phyloP scores from a whole-genome alignment of 2,329 filamentous ascomycete species.

The Xylariaceae sp. region DNA sequence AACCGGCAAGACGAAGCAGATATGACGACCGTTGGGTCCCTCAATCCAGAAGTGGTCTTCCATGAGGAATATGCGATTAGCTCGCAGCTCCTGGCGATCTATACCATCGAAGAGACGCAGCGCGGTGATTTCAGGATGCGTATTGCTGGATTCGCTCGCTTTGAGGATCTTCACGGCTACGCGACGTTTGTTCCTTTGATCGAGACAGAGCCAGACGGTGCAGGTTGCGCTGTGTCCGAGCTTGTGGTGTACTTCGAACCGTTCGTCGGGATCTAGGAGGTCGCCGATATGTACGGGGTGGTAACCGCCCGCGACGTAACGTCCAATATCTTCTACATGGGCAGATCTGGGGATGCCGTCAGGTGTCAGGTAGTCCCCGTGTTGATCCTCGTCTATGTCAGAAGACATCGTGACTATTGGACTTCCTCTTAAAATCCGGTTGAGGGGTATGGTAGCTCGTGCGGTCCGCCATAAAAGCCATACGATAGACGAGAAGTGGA shows the following conservation, averaged over 20 bases:
- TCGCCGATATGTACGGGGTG: conserved; percentile 14
- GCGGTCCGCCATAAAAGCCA: too few species aligned
- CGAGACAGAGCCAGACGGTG: conserved; percentile 11
- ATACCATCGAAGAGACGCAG: conserved; percentile 3
- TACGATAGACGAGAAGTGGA: too few species aligned
- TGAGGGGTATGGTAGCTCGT: too few species aligned
- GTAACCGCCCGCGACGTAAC: conserved; percentile 7
- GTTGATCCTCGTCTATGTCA: too few species aligned
- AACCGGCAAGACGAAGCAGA: conserved; percentile 8
- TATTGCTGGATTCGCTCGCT: neutral
- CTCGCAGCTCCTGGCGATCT: neutral
- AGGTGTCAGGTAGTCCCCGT: neutral
- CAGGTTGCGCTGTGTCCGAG: conserved; percentile 5
- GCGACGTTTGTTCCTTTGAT: neutral
- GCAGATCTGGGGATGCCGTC: neutral
- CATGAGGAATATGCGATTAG: conserved; percentile 5
- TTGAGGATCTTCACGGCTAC: conserved; percentile 6
- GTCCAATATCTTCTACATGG: conserved; percentile 1
- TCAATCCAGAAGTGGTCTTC: conserved; percentile 11
- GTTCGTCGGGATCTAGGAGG: conserved; percentile 5
- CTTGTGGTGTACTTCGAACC: conserved; percentile 14
- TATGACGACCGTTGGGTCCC: conserved; percentile 13
- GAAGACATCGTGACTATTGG: neutral
- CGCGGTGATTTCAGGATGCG: neutral
- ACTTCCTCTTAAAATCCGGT: neutral